Evolutionary conservation across 2,329 filamentous ascomycete species (phyloP).

Genomic region (Penicillium sp.): DNA sequence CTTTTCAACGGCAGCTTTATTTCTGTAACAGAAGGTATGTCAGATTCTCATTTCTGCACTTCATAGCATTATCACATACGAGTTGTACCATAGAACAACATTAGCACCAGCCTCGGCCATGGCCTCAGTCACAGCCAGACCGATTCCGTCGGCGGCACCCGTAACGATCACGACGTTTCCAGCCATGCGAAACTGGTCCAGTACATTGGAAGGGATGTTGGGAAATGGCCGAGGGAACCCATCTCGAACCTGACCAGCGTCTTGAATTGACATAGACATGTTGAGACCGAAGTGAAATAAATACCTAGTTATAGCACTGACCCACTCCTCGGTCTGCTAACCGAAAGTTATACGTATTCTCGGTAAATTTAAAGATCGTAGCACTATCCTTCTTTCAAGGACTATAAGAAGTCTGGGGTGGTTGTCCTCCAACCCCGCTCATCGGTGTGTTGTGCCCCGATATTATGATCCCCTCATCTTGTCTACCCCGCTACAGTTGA

Average conservation of each 20-base stretch:
- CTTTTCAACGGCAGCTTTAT: conserved; percentile 34
- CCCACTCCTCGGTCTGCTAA: neutral
- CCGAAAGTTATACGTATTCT: neutral
- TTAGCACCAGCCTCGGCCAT: conserved; percentile 45
- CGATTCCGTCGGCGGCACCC: conserved; percentile 46
- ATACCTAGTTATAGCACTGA: too few relatives aligned
- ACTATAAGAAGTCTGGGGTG: neutral
- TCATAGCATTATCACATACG: conserved; percentile 17
- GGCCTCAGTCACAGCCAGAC: conserved; percentile 43
- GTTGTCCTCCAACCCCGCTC: neutral
- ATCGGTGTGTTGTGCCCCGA: conserved; percentile 2
- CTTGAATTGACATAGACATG: conserved; percentile 40
- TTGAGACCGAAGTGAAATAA: conserved; percentile 7
- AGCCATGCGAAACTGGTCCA: conserved; percentile 43
- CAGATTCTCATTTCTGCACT: neutral
- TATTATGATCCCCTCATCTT: neutral
- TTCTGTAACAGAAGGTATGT: conserved; percentile 17
- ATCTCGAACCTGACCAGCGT: conserved; percentile 26
- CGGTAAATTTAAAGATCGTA: neutral
- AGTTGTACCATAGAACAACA: conserved; percentile 43
- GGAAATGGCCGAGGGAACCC: conserved; percentile 40
- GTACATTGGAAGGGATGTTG: conserved; percentile 40
- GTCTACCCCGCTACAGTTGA: neutral
- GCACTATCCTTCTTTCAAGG: too few relatives aligned
- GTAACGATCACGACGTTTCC: conserved; percentile 42